Percentiles rank a stretch among this genome's conserved stretches.
Conservation (phyloP, 352 stramenopile species). For the Globisporangium echinulatum region DNA sequence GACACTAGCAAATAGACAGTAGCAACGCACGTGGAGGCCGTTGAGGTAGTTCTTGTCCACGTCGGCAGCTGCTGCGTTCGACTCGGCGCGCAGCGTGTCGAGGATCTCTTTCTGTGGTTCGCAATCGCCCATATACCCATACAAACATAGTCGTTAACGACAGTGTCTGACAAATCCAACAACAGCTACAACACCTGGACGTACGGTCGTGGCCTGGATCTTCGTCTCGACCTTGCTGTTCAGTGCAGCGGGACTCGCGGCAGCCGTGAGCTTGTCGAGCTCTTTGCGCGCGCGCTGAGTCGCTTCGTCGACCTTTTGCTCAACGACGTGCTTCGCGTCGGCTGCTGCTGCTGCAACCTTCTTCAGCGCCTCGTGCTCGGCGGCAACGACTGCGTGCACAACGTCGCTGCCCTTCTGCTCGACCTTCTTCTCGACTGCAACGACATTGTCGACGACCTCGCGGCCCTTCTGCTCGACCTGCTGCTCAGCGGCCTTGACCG, state of each 20-base stretch:
- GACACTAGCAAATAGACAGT: neutral
- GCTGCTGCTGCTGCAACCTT: conserved; percentile 22
- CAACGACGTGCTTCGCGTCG: conserved; percentile 24
- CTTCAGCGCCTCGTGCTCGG: conserved; percentile 23
- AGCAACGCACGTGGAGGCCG: conserved; percentile 44
- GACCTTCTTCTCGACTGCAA: conserved; percentile 7
- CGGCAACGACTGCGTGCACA: conserved; percentile 14
- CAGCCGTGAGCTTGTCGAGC: conserved; percentile 44
- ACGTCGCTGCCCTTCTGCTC: conserved; percentile 4
- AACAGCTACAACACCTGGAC: neutral
- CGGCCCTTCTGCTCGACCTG: conserved; percentile 31
- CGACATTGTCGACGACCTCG: conserved; percentile 13
- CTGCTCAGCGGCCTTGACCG: conserved; percentile 11
- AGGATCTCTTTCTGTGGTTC: conserved; percentile 47
- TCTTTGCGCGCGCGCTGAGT: conserved; percentile 53
- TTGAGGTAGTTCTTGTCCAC: conserved; percentile 74
- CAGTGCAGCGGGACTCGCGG: conserved; percentile 42
- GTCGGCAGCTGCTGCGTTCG: conserved; percentile 42
- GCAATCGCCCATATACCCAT: neutral
- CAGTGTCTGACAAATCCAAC: neutral
- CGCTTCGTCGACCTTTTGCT: conserved; percentile 61
- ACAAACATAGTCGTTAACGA: conserved; percentile 2
- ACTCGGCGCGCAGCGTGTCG: conserved; percentile 53
- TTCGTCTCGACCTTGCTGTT: conserved; percentile 48
- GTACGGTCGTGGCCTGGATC: conserved; percentile 60